Conservation (phyloP, 148 eudicot species). For the Salicornia ramosissima region DNA sequence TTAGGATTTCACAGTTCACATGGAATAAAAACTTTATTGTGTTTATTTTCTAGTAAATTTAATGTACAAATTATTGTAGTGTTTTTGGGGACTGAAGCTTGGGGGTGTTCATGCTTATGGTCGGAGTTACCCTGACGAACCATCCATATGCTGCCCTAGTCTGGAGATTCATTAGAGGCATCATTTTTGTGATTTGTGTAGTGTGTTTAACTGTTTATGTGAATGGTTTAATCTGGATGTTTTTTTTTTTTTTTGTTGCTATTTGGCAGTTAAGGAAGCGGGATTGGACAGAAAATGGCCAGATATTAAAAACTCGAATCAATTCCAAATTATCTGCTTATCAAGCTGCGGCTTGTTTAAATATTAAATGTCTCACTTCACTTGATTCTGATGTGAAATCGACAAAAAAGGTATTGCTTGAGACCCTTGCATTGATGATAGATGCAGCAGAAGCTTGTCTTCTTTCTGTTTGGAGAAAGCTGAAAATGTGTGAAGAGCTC, state of each 20-base stretch:
- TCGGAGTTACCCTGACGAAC: not conserved
- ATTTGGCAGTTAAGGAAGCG: slow-evolving; percentile 80
- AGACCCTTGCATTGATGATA: slow-evolving; percentile 65
- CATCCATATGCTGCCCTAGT: not conserved
- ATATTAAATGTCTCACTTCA: slow-evolving; percentile 54
- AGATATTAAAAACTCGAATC: slow-evolving; percentile 64
- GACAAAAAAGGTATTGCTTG: slow-evolving; percentile 66
- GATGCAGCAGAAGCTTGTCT: slow-evolving; percentile 92
- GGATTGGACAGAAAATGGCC: slow-evolving; percentile 88
- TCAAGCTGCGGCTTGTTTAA: slow-evolving; percentile 60
- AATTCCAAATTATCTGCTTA: slow-evolving; percentile 70
- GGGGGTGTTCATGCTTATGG: not conserved
- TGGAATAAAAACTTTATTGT: no score
- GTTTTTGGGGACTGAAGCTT: not conserved
- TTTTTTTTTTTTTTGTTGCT: slow-evolving; percentile 13
- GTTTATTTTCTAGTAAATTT: no score
- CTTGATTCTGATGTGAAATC: slow-evolving; percentile 69
- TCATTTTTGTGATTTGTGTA: not conserved
- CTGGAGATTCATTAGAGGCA: not conserved
- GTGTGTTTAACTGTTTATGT: not conserved
- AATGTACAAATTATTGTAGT: not conserved
- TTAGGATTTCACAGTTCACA: no score
- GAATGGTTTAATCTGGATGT: not conserved
- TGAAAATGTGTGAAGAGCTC: slow-evolving; percentile 83
- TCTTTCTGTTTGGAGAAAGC: slow-evolving; percentile 77